phyloP scores from a whole-genome alignment of 1,284 basidiomycete genomes.

The Grifola frondosa region DNA sequence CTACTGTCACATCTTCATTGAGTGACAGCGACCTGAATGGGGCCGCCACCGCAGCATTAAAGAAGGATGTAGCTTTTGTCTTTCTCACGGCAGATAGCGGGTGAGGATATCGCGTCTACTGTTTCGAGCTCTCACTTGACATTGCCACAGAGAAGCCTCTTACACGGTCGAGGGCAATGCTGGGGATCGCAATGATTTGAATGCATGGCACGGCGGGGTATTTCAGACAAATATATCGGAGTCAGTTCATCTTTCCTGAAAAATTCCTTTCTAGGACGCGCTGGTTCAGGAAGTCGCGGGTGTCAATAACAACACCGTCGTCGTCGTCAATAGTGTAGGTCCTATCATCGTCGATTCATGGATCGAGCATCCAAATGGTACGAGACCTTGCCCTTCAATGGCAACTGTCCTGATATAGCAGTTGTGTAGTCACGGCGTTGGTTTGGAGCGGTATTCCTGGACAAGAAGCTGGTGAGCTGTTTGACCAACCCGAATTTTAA shows the following conservation, averaged over 20 bases:
- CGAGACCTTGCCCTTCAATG: conserved; percentile 3
- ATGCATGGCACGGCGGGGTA: conserved; percentile 67
- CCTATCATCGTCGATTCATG: conserved; percentile 48
- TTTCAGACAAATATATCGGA: conserved; percentile 34
- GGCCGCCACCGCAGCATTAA: conserved; percentile 46
- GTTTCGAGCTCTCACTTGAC: no score
- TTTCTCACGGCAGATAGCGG: conserved; percentile 57
- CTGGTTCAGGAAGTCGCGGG: conserved; percentile 33
- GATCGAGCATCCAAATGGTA: conserved; percentile 43
- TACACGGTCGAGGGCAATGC: conserved; percentile 63
- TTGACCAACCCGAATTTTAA: no score
- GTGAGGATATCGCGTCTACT: conserved; percentile 40
- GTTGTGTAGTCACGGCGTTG: no score
- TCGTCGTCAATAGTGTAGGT: conserved; percentile 53
- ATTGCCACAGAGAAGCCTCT: conserved; percentile 51
- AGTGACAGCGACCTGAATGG: conserved; percentile 54
- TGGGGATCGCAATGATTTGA: conserved; percentile 68
- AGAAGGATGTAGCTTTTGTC: conserved; percentile 60
- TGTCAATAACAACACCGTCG: conserved; percentile 51
- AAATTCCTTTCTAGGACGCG: conserved; percentile 25
- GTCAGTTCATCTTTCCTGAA: conserved; percentile 35
- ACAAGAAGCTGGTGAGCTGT: conserved; percentile 48
- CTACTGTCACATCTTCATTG: conserved; percentile 50
- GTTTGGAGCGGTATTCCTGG: conserved; percentile 40
- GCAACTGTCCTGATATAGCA: conserved; percentile 20